Evolutionary conservation across 257 asterid species (phyloP).

Genomic region (Coffea eugenioides): DNA sequence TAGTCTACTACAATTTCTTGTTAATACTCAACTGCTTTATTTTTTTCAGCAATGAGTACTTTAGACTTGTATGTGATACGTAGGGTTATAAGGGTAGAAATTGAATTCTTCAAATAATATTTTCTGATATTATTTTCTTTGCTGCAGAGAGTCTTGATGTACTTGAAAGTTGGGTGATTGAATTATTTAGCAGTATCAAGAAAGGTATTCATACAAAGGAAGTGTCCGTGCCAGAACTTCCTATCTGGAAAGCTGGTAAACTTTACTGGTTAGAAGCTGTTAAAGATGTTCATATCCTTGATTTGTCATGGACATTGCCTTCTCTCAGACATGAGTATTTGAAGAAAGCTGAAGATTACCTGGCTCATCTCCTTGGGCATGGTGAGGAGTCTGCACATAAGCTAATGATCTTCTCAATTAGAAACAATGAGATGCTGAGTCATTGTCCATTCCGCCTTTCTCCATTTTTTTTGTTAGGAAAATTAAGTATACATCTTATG

Average conservation of each 20-base stretch:
- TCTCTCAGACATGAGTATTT: constrained; percentile 73
- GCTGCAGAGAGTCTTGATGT: constrained; percentile 79
- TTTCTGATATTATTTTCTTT: constrained; percentile 24
- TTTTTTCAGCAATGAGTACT: neutral
- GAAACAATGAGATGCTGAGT: neutral
- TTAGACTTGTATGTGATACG: neutral
- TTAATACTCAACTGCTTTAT: neutral
- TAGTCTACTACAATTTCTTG: neutral
- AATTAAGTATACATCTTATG: neutral
- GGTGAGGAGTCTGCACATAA: constrained; percentile 47
- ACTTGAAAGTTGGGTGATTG: constrained; percentile 87
- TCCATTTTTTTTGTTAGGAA: neutral
- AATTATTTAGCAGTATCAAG: constrained; percentile 73
- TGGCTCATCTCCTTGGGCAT: constrained; percentile 94
- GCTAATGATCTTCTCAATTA: neutral
- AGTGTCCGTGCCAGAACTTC: constrained; percentile 42
- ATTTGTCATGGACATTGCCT: constrained; percentile 89
- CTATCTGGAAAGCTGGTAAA: constrained; percentile 87
- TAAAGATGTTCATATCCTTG: constrained; percentile 90
- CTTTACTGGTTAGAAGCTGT: constrained; percentile 86
- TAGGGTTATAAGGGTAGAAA: neutral
- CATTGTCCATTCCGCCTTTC: neutral
- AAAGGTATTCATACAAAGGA: constrained; percentile 55
- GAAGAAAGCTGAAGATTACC: constrained; percentile 91
- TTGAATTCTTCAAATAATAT: constrained; percentile 4